These are phyloP conservation scores for Rhizophagus clarus DNA, from an alignment of 192 early-diverging fungal species.

Conservation along the genomic window DNA sequence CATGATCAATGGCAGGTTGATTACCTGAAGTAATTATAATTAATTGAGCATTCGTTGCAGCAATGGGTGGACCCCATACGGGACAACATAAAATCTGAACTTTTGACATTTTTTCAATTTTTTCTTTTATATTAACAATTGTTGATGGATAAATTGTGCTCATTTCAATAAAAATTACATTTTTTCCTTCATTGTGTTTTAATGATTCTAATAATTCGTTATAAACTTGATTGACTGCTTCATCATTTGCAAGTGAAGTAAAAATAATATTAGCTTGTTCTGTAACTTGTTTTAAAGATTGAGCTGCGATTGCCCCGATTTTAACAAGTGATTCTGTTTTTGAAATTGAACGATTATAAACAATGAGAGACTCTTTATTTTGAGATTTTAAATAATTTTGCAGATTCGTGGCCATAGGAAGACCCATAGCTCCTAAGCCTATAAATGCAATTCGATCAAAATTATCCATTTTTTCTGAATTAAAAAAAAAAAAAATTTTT, in stretches of 20 bases:
- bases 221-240: constrained; percentile 52
- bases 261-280: constrained; percentile 59
- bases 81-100: constrained; percentile 50
- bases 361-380: constrained; percentile 43
- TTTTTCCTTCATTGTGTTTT: constrained; percentile 15
- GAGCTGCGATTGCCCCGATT: constrained; percentile 44
- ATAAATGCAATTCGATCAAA: constrained; percentile 13
- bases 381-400: constrained; percentile 46
- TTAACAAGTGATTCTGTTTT: constrained; percentile 45
- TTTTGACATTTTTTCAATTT: constrained; percentile 30
- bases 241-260: constrained; percentile 62
- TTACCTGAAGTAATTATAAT: constrained; percentile 56
- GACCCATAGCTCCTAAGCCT: constrained; percentile 30
- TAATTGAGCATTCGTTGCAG: constrained; percentile 51
- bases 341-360: constrained; percentile 64
- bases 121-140: constrained; percentile 36
- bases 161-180: constrained; percentile 57
- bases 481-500: no score
- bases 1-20: constrained; percentile 41
- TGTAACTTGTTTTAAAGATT: constrained; percentile 44
- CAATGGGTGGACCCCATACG: constrained; percentile 56
- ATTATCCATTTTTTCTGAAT: background rate
- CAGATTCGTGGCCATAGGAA: constrained; percentile 64
- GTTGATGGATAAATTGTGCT: constrained; percentile 59
- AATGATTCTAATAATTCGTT: constrained; percentile 40